A percentile compares a stretch with the other conserved stretches of the same genome.
phyloP scores from a whole-genome alignment of 148 eudicot species.

The Heliamphora exappendiculata region DNA sequence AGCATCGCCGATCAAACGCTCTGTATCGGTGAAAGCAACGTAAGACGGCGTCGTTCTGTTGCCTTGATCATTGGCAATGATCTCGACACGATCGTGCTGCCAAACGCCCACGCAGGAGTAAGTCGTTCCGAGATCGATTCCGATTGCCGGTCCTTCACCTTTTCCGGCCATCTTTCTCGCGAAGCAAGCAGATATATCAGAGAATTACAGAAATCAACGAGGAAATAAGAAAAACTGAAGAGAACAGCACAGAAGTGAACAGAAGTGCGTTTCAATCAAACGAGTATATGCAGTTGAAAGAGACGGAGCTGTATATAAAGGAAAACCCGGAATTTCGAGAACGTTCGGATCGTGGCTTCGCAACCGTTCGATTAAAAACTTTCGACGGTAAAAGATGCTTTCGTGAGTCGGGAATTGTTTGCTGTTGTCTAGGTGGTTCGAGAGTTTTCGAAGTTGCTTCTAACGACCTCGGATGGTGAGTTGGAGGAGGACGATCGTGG shows the following conservation, averaged over 20 bases:
- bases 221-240: not conserved
- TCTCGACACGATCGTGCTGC: conserved; percentile 12
- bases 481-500: not conserved
- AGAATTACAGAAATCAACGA: not conserved
- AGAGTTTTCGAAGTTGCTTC: not conserved
- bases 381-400: not conserved
- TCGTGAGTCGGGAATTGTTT: not conserved
- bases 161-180: conserved; percentile 11
- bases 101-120: conserved; percentile 19
- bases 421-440: not conserved
- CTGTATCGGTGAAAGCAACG: conserved; percentile 16
- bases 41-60: conserved; percentile 15
- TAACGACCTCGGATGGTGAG: not conserved
- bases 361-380: not conserved
- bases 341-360: not conserved
- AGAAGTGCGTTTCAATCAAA: not conserved
- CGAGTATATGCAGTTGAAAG: not conserved
- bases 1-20: conserved; percentile 10
- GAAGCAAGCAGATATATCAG: not conserved
- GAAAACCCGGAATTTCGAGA: not conserved
- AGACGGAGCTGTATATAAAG: not conserved
- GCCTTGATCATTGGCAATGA: conserved; percentile 17
- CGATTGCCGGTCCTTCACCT: conserved; percentile 9
- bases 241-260: not conserved
- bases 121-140: conserved; percentile 14